Evolutionary conservation across 2,329 filamentous ascomycete species (phyloP), one percentile per base, ranked within the genome.

Genomic region (Dothiorella sarmentorum): DNA sequence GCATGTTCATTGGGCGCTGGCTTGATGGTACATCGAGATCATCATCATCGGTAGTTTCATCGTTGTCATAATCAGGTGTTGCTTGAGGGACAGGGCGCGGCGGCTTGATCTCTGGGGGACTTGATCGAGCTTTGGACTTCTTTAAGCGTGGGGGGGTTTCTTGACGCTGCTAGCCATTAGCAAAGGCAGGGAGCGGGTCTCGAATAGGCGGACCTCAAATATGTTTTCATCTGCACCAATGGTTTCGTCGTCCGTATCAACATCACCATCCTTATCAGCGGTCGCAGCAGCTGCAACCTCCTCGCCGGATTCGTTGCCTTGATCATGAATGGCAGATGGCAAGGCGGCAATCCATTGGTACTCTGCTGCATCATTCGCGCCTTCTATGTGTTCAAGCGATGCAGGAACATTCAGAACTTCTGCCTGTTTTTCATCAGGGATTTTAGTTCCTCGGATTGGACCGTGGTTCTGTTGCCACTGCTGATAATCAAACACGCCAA

Each of bases 401-500:
- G 10, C 18, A 17, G 24, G 20, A 7, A 33, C 4, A 17, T 24
- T 35, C n/a, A 49, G 27, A 10, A 52, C 45, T 44, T 27, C 44
- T 13, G 20, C 9, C 45, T 52, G 9, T 11, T 31, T 56, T 22
- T 9, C 29, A 17, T 31, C 10, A 7, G 22, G 15, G 4, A 53
- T 4, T 7, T 38, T 10, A 7, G 20, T 10, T 9, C 4, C 11
- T 22, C 5, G 33, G 7, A 5, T 18, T 18, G 3, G 15, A 11
- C 4, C n/a, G 24, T 52, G 45, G 13, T n/a, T 17, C 29, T 64
- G 49, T 45, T 61, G 67, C 80, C 82, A 85, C 3, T 63, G 61
- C 18, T 71, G 63, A 62, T 80, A 74, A 60, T 84, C 75, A 62
- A 86, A 86, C 9, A 71, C 69, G 5, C 75, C 77, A 40, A 85